These are phyloP conservation scores for Cercospora sesami DNA, from an alignment of 2,329 filamentous ascomycete genomes.

Conservation along the genomic window DNA sequence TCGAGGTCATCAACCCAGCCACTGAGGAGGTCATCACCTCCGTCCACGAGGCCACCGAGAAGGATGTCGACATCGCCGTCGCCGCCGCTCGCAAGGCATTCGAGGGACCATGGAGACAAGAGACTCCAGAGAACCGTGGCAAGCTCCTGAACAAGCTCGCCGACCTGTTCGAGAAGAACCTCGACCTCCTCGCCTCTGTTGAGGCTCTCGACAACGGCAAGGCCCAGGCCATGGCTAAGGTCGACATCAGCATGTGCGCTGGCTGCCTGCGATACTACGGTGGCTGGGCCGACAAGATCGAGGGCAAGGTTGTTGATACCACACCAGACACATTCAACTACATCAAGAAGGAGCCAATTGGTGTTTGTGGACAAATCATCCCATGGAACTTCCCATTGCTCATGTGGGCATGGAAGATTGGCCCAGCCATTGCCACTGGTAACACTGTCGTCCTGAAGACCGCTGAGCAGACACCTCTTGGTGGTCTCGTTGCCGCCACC, in stretches of 20 bases:
- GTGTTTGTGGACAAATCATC: constrained; percentile 76
- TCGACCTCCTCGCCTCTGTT: constrained; percentile 72
- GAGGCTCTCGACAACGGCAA: constrained; percentile 90
- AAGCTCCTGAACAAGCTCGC: constrained; percentile 72
- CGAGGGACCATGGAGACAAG: constrained; percentile 67
- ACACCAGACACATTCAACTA: constrained; percentile 78
- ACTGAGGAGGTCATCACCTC: constrained; percentile 82
- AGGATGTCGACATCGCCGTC: constrained; percentile 80
- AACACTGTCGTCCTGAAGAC: constrained; percentile 74
- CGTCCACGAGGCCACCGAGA: constrained; percentile 82
- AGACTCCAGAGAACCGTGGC: constrained; percentile 70
- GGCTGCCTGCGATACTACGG: constrained; percentile 81
- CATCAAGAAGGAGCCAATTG: constrained; percentile 71
- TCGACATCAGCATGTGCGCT: constrained; percentile 68
- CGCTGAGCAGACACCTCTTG: constrained; percentile 74
- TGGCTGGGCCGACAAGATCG: constrained; percentile 89
- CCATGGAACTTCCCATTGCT: constrained; percentile 48
- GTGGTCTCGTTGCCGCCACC: constrained; percentile 63
- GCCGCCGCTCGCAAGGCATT: constrained; percentile 83
- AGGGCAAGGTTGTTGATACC: constrained; percentile 83
- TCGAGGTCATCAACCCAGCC: constrained; percentile 87
- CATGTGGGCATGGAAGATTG: constrained; percentile 69
- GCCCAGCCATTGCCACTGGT: constrained; percentile 69
- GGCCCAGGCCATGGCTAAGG: constrained; percentile 72
- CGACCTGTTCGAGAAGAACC: constrained; percentile 75